A percentile compares a stretch with the other conserved stretches of the same genome.
Evolutionary conservation across 768 basidiomycete species (phyloP).

Genomic region (Leccinum aurantiacum): DNA sequence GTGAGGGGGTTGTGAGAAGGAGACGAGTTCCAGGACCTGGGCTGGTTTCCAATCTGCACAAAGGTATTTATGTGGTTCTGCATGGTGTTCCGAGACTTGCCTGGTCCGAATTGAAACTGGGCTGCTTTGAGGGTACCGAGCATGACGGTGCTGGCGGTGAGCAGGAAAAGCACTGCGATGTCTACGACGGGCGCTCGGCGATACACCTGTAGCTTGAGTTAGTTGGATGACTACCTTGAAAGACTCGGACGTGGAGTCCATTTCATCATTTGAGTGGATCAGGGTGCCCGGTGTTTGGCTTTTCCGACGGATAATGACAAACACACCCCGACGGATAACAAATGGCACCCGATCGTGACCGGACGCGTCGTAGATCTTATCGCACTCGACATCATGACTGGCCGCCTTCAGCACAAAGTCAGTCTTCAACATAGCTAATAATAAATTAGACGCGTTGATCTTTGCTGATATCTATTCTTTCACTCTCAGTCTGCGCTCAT

Average conservation of each 20-base stretch:
- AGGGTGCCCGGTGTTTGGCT: not conserved
- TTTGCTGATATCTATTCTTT: constrained; percentile 14
- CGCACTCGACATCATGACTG: constrained; percentile 46
- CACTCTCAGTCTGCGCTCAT: constrained; percentile 64
- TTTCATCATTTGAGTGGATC: not conserved
- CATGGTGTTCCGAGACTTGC: constrained; percentile 15
- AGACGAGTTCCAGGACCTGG: not conserved
- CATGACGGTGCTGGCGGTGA: not conserved
- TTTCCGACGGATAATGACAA: not conserved
- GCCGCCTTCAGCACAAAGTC: constrained; percentile 69
- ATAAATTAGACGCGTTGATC: not conserved
- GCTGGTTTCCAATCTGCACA: not conserved
- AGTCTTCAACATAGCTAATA: constrained; percentile 5
- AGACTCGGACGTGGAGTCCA: not conserved
- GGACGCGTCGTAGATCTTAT: constrained; percentile 1
- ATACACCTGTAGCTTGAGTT: not conserved
- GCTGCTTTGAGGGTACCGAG: not conserved
- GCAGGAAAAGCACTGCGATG: not conserved
- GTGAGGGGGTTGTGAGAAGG: constrained; percentile 1
- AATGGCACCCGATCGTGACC: not conserved
- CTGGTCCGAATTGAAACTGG: constrained; percentile 22
- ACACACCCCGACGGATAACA: not conserved
- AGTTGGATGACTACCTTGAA: not conserved
- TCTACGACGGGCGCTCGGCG: not conserved
- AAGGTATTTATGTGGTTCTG: constrained; percentile 26